Conservation (phyloP, 148 eudicot species). For the Rhododendron vialii region DNA sequence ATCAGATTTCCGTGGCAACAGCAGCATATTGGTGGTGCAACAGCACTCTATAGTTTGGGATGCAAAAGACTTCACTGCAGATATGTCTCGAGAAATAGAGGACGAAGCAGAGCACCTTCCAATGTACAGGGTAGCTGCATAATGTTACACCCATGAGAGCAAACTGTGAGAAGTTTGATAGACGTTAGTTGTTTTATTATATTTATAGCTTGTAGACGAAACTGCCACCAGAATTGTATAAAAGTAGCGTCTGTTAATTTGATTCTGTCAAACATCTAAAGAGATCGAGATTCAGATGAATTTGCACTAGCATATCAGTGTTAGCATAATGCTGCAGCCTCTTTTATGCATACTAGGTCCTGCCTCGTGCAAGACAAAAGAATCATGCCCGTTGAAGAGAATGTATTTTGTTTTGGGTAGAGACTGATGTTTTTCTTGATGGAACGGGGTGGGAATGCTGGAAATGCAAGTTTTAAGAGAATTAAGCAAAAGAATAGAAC, state of each 20-base stretch:
- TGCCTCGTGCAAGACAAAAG: too few species aligned
- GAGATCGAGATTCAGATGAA: background rate
- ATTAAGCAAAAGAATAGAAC: too few species aligned
- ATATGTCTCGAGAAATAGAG: background rate
- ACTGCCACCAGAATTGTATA: background rate
- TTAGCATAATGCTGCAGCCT: background rate
- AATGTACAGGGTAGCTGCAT: background rate
- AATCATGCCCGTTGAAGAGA: too few species aligned
- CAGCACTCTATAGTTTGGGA: slow-evolving; percentile 4
- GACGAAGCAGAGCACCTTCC: slow-evolving; percentile 7
- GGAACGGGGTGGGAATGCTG: too few species aligned
- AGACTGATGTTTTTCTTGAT: too few species aligned
- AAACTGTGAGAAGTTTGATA: slow-evolving; percentile 1
- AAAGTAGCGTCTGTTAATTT: background rate
- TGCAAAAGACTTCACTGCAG: slow-evolving; percentile 25
- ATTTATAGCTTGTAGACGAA: background rate
- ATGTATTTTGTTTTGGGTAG: too few species aligned
- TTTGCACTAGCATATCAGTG: background rate
- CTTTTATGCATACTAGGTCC: background rate
- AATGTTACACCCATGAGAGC: background rate
- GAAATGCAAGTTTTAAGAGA: too few species aligned
- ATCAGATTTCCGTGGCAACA: slow-evolving; percentile 10
- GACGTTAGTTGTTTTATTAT: background rate
- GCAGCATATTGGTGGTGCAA: slow-evolving; percentile 19
- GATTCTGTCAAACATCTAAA: background rate